Percentiles rank a stretch among this genome's conserved stretches.
Evolutionary conservation across 768 basidiomycete genomes (phyloP).

Genomic region (Zangia roseola): DNA sequence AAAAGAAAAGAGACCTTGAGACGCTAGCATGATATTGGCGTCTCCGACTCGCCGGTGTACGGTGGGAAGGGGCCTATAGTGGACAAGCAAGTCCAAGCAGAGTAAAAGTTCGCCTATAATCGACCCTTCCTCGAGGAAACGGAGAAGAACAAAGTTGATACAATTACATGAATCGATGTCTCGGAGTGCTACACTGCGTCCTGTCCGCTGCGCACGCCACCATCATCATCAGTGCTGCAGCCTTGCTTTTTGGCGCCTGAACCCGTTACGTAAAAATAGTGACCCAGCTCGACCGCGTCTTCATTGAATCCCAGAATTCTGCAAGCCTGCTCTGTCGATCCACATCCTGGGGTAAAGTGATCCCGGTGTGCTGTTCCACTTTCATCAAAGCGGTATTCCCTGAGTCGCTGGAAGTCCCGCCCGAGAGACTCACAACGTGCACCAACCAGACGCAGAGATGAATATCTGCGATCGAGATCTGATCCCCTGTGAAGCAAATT

Average conservation of each 20-base stretch:
- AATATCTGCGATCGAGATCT: constrained; percentile 77
- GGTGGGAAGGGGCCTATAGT: constrained; percentile 9
- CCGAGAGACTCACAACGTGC: constrained; percentile 55
- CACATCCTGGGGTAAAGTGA: constrained; percentile 45
- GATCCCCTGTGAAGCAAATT: constrained; percentile 60
- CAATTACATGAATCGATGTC: neutral
- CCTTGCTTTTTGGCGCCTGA: too few relatives aligned
- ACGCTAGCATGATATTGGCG: constrained; percentile 17
- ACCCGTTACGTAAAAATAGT: constrained; percentile 44
- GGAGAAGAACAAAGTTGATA: neutral
- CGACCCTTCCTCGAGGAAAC: neutral
- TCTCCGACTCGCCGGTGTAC: constrained; percentile 3
- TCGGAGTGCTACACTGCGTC: too few relatives aligned
- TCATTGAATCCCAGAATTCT: constrained; percentile 70
- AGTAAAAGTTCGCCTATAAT: neutral
- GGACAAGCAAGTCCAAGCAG: neutral
- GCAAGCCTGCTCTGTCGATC: constrained; percentile 51
- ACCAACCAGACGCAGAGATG: constrained; percentile 78
- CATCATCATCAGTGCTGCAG: too few relatives aligned
- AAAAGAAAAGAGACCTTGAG: constrained; percentile 12
- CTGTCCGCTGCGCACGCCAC: too few relatives aligned
- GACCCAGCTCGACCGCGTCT: constrained; percentile 68
- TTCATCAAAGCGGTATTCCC: constrained; percentile 50
- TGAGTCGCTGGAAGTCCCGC: constrained; percentile 49
- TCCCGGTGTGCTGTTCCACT: constrained; percentile 48